Evolutionary conservation across 83 land plant genomes (phyloP), one percentile per base, ranked within the genome.

Genomic region (Picea abies): DNA sequence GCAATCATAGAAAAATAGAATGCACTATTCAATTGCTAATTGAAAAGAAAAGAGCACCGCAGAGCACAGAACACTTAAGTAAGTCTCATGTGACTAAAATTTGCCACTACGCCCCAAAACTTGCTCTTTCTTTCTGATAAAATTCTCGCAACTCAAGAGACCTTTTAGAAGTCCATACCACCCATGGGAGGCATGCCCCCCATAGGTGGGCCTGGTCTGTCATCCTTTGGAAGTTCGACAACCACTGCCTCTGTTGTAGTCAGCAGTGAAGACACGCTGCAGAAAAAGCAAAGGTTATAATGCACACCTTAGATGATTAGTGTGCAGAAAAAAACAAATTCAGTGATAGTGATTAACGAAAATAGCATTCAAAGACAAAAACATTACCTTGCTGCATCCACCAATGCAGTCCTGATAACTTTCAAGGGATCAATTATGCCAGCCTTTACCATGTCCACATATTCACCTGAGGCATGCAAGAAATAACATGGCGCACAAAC

Each of bases 201-300:
- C 93, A 89, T 87, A 60, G 86, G 80, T 11, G 88, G 89, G 63
- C 41, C 82, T 66, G 90, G 89, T 84, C 88, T 89, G 47, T 96
- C 98, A 29, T 94, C 95, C 85, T 90, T 92, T 1, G 92, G 92
- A 26, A 89, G 88, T 35, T 95, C 96, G 25, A 87, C 89, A 5
- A 96, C 90, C 4, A 91, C 91, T 22, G 96, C 95, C 75, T 96
- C 97, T 1, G 97, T 96, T 3, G 97, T 95, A 4, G 96, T 93
- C 91, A 96, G 85, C 84, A 95, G 72, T 17, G 96, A 93, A 5
- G 98, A 88, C 7, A 96, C 94, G 86, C 98, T 93, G 92, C 82
- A 91, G 15, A 4, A 29, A 81, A 67, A 26, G 19, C 5, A 39
- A 66, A 3, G 44, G 19, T 65, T 65, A 16, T n/a, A 65, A 2